Conservation (phyloP, 352 stramenopile species). For the Pseudoperonospora humuli region DNA sequence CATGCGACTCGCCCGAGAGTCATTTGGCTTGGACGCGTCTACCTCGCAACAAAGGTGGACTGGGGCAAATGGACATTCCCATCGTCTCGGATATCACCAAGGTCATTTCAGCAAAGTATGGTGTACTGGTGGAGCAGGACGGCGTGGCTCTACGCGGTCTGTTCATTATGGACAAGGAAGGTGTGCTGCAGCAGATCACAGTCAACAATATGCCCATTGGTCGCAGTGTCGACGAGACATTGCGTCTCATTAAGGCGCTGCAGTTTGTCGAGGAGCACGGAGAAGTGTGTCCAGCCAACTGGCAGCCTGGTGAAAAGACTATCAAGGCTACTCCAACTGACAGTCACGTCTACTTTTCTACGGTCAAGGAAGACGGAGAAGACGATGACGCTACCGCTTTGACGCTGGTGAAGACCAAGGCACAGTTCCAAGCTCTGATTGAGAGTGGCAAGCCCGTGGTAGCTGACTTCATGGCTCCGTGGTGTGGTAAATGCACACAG, state of each 20-base stretch:
- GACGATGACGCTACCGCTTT: conserved; percentile 35
- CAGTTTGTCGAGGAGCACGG: conserved; percentile 90
- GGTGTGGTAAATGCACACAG: conserved; percentile 82
- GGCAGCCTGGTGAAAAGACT: conserved; percentile 87
- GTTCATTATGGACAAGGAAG: conserved; percentile 91
- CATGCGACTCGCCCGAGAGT: conserved; percentile 86
- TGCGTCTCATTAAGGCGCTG: conserved; percentile 89
- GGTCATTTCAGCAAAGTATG: conserved; percentile 87
- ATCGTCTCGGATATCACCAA: conserved; percentile 92
- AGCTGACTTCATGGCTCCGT: conserved; percentile 79
- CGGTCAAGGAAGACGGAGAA: conserved; percentile 43
- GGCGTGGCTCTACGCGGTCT: conserved; percentile 85
- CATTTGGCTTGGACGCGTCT: conserved; percentile 87
- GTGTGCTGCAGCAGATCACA: conserved; percentile 80
- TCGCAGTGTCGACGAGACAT: conserved; percentile 88
- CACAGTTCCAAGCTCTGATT: conserved; percentile 52
- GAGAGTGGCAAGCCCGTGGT: conserved; percentile 66
- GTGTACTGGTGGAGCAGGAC: conserved; percentile 79
- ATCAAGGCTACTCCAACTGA: conserved; percentile 84
- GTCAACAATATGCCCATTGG: conserved; percentile 91
- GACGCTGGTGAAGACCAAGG: conserved; percentile 50
- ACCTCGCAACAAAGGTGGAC: conserved; percentile 85
- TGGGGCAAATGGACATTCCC: conserved; percentile 91
- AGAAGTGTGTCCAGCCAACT: conserved; percentile 90
- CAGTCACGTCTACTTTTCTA: conserved; percentile 79